These are phyloP conservation scores for Sisymbrium irio DNA, from an alignment of 345 rosid genomes.

Conservation along the genomic window DNA sequence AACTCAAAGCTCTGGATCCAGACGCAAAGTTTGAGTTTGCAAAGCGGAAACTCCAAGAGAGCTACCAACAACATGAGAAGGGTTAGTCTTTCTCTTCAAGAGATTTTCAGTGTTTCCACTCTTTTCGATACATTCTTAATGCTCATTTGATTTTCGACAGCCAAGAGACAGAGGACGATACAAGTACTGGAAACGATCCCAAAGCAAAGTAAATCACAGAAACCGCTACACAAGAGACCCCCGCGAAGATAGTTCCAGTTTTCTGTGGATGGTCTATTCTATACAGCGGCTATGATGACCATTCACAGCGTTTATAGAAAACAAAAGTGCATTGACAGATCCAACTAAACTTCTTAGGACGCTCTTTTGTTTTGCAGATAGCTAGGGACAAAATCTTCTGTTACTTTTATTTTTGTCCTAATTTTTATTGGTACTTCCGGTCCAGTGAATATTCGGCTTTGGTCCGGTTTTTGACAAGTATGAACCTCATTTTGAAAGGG, in stretches of 20 bases:
- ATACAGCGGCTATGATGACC: not conserved
- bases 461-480: slow-evolving; percentile 10
- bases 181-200: slow-evolving; percentile 90
- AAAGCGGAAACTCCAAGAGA: slow-evolving; percentile 80
- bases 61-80: slow-evolving; percentile 71
- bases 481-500: not conserved
- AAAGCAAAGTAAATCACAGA: slow-evolving; percentile 48
- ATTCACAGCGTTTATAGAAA: not conserved
- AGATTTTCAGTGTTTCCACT: not conserved
- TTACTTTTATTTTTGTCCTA: not conserved
- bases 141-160: slow-evolving; percentile 50
- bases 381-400: not conserved
- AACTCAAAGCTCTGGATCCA: slow-evolving; percentile 47
- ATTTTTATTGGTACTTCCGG: slow-evolving; percentile 2
- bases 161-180: slow-evolving; percentile 78
- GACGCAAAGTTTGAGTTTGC: slow-evolving; percentile 71
- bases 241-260: slow-evolving; percentile 41
- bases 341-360: slow-evolving; percentile 14
- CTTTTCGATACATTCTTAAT: not conserved
- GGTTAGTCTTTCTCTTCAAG: slow-evolving; percentile 45
- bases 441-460: slow-evolving; percentile 2
- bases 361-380: slow-evolving; percentile 6
- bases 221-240: slow-evolving; percentile 46
- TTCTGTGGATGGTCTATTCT: not conserved
- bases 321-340: slow-evolving; percentile 15